Percentiles rank a stretch among this genome's conserved stretches.
These are phyloP conservation scores for Lumnitzera littorea DNA, from an alignment of 345 rosid genomes.

Conservation along the genomic window DNA sequence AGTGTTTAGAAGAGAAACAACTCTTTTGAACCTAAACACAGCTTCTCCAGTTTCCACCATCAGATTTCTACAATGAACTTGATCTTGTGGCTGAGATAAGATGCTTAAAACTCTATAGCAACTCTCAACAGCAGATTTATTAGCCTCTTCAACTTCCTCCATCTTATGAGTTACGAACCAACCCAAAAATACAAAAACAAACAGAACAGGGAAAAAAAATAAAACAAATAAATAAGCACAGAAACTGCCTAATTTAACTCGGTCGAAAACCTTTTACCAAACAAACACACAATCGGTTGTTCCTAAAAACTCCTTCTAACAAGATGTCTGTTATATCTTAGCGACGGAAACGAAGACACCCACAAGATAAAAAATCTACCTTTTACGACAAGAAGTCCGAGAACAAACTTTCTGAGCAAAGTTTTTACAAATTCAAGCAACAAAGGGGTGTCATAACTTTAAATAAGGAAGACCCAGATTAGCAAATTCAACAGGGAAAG, in stretches of 20 bases:
- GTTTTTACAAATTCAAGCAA: constrained; percentile 8
- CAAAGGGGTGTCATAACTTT: background rate
- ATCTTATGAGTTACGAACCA: constrained; percentile 17
- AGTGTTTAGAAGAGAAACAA: constrained; percentile 55
- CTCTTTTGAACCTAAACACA: constrained; percentile 81
- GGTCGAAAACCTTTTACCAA: constrained; percentile 17
- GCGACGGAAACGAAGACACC: constrained; percentile 15
- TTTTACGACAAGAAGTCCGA: constrained; percentile 11
- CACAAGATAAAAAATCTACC: constrained; percentile 25
- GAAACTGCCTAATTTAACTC: constrained; percentile 23
- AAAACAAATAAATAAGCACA: background rate
- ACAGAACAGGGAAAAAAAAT: no score
- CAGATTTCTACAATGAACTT: constrained; percentile 44
- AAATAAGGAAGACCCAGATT: background rate
- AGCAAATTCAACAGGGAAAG: background rate
- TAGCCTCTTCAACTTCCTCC: constrained; percentile 93
- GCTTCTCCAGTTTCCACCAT: constrained; percentile 76
- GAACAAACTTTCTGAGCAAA: constrained; percentile 9
- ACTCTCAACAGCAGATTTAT: constrained; percentile 78
- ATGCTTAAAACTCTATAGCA: constrained; percentile 71
- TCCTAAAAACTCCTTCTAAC: constrained; percentile 6
- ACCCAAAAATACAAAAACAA: background rate
- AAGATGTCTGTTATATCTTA: constrained; percentile 9
- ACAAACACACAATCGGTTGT: constrained; percentile 15
- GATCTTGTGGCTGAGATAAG: constrained; percentile 53